Conservation (phyloP, 176 grass and related monocot species). For the Oryza glaberrima region DNA sequence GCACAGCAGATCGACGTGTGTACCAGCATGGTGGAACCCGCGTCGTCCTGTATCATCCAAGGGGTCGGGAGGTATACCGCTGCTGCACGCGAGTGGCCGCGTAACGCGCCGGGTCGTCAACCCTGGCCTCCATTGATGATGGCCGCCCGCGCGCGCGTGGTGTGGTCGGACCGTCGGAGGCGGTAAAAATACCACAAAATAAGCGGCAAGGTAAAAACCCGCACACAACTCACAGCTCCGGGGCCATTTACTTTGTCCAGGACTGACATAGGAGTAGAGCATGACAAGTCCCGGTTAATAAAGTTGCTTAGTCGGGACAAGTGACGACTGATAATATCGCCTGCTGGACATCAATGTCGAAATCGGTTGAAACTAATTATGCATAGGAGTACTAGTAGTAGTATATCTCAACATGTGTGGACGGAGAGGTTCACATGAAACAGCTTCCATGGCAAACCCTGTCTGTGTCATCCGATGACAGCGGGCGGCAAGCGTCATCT, state of each 20-base stretch:
- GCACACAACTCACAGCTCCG: background rate
- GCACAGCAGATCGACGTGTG: background rate
- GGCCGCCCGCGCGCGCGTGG: background rate
- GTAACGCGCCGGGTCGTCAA: constrained; percentile 1
- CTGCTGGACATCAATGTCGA: background rate
- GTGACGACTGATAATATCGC: too few relatives aligned
- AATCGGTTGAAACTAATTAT: background rate
- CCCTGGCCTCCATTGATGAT: background rate
- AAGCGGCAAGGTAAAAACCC: background rate
- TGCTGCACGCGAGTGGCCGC: background rate
- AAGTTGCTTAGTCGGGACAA: background rate
- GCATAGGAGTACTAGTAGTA: background rate
- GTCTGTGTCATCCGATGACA: background rate
- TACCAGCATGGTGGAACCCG: background rate
- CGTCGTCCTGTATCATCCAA: background rate
- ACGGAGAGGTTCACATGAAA: background rate
- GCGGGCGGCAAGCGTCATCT: background rate
- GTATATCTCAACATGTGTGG: background rate
- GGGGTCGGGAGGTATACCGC: background rate
- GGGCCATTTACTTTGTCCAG: background rate
- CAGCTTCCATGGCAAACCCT: background rate
- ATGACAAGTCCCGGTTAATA: background rate
- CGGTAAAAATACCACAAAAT: background rate
- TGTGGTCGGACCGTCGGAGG: background rate
- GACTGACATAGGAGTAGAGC: too few relatives aligned